Evolutionary conservation across 106 monocot genomes (phyloP).

Genomic region (Agapanthus africanus): DNA sequence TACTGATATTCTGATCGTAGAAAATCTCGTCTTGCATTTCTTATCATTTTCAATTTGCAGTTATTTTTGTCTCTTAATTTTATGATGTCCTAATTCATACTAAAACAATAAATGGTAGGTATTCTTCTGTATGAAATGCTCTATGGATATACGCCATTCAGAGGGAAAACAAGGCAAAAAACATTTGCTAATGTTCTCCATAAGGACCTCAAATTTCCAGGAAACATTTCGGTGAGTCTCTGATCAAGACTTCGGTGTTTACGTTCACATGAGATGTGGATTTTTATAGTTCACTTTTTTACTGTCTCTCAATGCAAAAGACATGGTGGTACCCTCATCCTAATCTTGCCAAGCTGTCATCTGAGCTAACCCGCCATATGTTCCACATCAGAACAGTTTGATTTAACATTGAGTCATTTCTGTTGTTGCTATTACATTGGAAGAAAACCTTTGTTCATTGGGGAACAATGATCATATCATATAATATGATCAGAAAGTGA

Average conservation of each 20-base stretch:
- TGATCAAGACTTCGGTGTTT: neutral
- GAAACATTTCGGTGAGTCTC: conserved; percentile 42
- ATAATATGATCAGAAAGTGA: neutral
- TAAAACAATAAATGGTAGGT: conserved; percentile 32
- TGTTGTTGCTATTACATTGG: too few relatives aligned
- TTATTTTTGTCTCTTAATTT: too few relatives aligned
- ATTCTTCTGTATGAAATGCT: conserved; percentile 95
- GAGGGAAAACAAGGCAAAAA: conserved; percentile 92
- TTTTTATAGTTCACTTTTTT: neutral
- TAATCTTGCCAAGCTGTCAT: neutral
- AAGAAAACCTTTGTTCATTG: neutral
- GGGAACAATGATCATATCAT: neutral
- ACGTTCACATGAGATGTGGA: neutral
- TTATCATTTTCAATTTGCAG: too few relatives aligned
- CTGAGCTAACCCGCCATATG: neutral
- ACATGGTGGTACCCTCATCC: neutral
- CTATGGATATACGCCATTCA: conserved; percentile 92
- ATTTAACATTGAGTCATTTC: neutral
- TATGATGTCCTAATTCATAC: too few relatives aligned
- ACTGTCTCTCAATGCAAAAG: neutral
- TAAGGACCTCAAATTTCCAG: conserved; percentile 91
- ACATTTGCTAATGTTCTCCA: conserved; percentile 97
- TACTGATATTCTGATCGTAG: too few relatives aligned
- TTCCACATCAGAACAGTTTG: neutral
- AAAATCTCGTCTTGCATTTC: too few relatives aligned